Evolutionary conservation across 805 yeast genomes (phyloP), one percentile per base, ranked within the genome.

Genomic region (Barnettozyma sucrosica): DNA sequence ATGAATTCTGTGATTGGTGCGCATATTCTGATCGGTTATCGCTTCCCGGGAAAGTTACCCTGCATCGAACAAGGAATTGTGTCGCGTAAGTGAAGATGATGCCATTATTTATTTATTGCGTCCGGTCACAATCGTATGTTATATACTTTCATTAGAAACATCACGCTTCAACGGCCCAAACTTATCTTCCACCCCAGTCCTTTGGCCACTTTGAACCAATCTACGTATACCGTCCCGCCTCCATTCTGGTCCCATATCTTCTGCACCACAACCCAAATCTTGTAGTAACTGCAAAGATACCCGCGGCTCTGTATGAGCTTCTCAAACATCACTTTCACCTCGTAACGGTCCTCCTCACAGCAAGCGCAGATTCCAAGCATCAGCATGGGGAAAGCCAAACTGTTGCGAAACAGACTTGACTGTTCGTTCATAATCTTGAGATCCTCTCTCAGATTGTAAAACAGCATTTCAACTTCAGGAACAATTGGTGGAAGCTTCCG

Each of bases 381-480:
- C 43, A 73, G 53, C 55, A 73, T 55, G 3, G 76, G 69, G 44
- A 71, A 64, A n/a, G 76, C 67, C 10, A 71, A 46, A 19, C 67
- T 58, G 26, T 80, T 76, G 55, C 76, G 79, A 49, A 79, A 76
- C 2, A 74, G 71, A 7, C 41, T 33, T 6, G 42, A 34, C 19
- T 80, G 63, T 1, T 71, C 77, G 18, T 79, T 55, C 23, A 80
- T 59, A 2, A 77, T 69, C 52, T 78, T 80, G 19, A 80, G 58
- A 51, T 81, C 75, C 51, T 74, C 71, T 28, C 69, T 57, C 51
- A 79, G 62, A 49, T 78, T 79, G 41, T 66, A 68, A n/a, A 68
- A 66, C 39, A 79, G 55, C 21, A 72, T 63, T 55, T 78, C 83
- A 41, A 77, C 72, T 51, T 78, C 82, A 26, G 80, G 59, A 36